Base-by-base conservation (phyloP, 441 rosid species). In the Euphorbia schlechtendalii region DNA sequence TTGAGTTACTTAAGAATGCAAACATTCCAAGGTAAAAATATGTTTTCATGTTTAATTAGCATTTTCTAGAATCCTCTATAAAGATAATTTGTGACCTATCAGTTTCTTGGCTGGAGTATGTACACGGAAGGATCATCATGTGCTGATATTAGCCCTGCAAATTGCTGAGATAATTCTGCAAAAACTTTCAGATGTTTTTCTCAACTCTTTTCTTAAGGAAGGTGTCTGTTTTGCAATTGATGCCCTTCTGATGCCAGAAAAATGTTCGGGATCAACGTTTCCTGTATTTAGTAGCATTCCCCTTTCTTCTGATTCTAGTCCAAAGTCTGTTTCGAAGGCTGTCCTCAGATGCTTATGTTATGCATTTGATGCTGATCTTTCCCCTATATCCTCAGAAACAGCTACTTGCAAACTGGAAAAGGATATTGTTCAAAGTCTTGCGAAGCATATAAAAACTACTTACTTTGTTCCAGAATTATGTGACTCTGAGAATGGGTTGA, bases 51-150 rank as follows among this genome's bases (percentile, higher is more conserved):
- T 67, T 66, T 64, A 54, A 59, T 14, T 27, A 24, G 27, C 21
- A 62, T 48, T 32, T 51, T 25, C 20, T 63, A 13, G 20, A 36
- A 66, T 65, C 32, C 38, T 58, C 73, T 70, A 67, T 62, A 40
- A 30, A 69, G 58, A 57, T 62, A 49, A 11, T 66, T 36, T 61
- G 27, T 70, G 24, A 63, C 73, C 66, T 71, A 74, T 72, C 87
- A 95, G 99, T 73, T 93, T 95, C 71, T 75, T 95, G 83, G 96
- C 96, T 65, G 98, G 96, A 6, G 88, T 91, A 59, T 77, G 89
- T 72, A 81, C 92, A 58, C 82, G 96, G 77, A 89, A 89, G 82
- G 97, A 95, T 81, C 80, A 79, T 57, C 99, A 95, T 74, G 80
- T 91, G 57, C 71, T 91, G 61, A 76, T 87, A 65, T 80, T 86